A percentile compares a stretch with the other conserved stretches of the same genome.
phyloP scores from a whole-genome alignment of 2,329 filamentous ascomycete species.

The Elsinoe necatrix region DNA sequence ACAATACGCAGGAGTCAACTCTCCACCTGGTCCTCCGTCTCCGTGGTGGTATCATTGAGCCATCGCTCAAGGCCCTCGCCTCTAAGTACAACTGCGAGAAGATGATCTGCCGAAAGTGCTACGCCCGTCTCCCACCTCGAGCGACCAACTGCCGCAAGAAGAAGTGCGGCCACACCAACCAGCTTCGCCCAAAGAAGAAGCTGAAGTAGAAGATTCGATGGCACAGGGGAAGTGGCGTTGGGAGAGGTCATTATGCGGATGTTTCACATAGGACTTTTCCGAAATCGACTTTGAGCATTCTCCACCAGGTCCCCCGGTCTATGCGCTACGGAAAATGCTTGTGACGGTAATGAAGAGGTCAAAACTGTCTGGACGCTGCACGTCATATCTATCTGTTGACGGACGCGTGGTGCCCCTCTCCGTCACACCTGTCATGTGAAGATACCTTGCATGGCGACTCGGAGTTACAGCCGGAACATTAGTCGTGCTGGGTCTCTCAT shows the following conservation, averaged over 20 bases:
- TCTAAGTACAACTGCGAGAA: constrained; percentile 99
- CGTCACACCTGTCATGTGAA: too few relatives aligned
- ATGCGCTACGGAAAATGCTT: too few relatives aligned
- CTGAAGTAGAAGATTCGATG: constrained; percentile 65
- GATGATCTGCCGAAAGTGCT: constrained; percentile 99
- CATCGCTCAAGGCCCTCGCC: constrained; percentile 94
- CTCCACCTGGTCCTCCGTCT: constrained; percentile 98
- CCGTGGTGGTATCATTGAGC: constrained; percentile 98
- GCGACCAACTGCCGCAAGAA: constrained; percentile 99
- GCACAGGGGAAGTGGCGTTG: constrained; percentile 5
- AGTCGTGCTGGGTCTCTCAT: too few relatives aligned
- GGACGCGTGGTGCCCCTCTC: too few relatives aligned
- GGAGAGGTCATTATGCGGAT: constrained; percentile 10
- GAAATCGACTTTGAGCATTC: constrained; percentile 2
- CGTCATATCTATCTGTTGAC: too few relatives aligned
- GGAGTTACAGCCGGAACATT: too few relatives aligned
- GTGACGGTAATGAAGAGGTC: too few relatives aligned
- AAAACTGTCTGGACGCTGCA: too few relatives aligned
- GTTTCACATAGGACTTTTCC: constrained; percentile 13
- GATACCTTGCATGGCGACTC: too few relatives aligned
- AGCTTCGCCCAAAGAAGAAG: constrained; percentile 99
- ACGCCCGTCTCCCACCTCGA: constrained; percentile 89
- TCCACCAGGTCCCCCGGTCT: background rate
- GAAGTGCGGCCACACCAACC: constrained; percentile 99
- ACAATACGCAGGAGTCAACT: constrained; percentile 70